phyloP scores from a whole-genome alignment of 192 early-diverging fungal genomes.

The Backusella tarrabulga region DNA sequence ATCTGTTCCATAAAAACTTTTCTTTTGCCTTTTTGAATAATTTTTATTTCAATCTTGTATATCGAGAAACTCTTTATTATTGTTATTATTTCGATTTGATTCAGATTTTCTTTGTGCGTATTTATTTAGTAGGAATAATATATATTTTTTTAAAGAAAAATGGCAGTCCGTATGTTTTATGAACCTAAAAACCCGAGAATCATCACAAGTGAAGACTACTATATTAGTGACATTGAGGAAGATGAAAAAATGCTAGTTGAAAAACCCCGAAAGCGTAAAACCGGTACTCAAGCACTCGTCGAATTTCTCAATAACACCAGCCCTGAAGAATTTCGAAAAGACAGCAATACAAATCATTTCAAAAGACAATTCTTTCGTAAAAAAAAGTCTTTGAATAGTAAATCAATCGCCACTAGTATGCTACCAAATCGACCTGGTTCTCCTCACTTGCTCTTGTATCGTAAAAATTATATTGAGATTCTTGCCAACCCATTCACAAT shows the following conservation, averaged over 20 bases:
- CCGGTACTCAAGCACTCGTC: slow-evolving; percentile 30
- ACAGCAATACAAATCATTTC: neutral
- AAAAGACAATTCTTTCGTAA: neutral
- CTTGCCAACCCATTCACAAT: slow-evolving; percentile 17
- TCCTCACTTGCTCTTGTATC: slow-evolving; percentile 6
- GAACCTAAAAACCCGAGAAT: slow-evolving; percentile 16
- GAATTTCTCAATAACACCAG: slow-evolving; percentile 37
- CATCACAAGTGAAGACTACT: neutral
- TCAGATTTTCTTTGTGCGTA: neutral
- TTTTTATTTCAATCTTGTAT: neutral
- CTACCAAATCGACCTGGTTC: neutral
- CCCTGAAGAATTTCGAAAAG: slow-evolving; percentile 36
- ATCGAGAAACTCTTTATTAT: neutral
- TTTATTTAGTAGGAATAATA: neutral
- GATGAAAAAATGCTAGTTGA: neutral
- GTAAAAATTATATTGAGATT: slow-evolving; percentile 26
- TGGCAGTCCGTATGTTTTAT: neutral
- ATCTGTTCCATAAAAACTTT: neutral
- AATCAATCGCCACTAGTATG: neutral
- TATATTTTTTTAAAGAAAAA: neutral
- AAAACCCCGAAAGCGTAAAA: slow-evolving; percentile 24
- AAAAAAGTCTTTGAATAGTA: neutral
- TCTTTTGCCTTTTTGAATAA: neutral
- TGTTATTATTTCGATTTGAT: neutral
- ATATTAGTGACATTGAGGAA: slow-evolving; percentile 6